Evolutionary conservation across 2,329 filamentous ascomycete genomes (phyloP).

Genomic region (Fonsecaea pedrosoi): DNA sequence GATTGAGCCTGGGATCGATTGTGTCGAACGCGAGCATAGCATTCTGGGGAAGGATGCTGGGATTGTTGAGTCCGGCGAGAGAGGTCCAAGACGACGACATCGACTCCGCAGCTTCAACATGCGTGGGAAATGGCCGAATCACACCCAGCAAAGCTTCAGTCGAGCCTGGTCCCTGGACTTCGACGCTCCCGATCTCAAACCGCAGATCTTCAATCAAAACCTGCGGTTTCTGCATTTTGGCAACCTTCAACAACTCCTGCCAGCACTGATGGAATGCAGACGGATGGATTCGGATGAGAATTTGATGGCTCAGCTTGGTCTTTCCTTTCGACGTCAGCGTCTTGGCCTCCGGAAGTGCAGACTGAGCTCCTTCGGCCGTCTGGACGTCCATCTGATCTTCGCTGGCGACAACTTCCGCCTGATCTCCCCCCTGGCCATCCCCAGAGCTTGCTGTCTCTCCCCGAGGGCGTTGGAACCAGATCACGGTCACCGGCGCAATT

Average conservation of each 20-base stretch:
- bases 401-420: constrained; percentile 1
- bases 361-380: constrained; percentile 21
- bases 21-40: constrained; percentile 75
- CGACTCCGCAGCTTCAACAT: constrained; percentile 41
- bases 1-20: constrained; percentile 78
- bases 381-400: constrained; percentile 47
- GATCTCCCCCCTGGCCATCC: not conserved
- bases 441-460: constrained; percentile 38
- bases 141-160: constrained; percentile 77
- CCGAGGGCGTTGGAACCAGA: constrained; percentile 62
- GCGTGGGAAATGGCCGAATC: constrained; percentile 61
- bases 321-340: constrained; percentile 28
- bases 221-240: constrained; percentile 67
- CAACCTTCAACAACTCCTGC: constrained; percentile 64
- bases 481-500: constrained; percentile 74
- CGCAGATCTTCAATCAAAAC: constrained; percentile 70
- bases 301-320: constrained; percentile 55
- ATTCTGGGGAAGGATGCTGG: constrained; percentile 71
- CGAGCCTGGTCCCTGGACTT: constrained; percentile 74
- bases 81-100: constrained; percentile 47
- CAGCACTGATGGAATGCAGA: constrained; percentile 72
- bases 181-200: constrained; percentile 75
- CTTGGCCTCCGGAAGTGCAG: not conserved
- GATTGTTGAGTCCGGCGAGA: constrained; percentile 65
- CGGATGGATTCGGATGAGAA: constrained; percentile 81